A percentile compares a stretch with the other conserved stretches of the same genome.
These are phyloP conservation scores for Saccharomyces hybrid DNA, from an alignment of 1,139 yeast genomes.

Conservation along the genomic window DNA sequence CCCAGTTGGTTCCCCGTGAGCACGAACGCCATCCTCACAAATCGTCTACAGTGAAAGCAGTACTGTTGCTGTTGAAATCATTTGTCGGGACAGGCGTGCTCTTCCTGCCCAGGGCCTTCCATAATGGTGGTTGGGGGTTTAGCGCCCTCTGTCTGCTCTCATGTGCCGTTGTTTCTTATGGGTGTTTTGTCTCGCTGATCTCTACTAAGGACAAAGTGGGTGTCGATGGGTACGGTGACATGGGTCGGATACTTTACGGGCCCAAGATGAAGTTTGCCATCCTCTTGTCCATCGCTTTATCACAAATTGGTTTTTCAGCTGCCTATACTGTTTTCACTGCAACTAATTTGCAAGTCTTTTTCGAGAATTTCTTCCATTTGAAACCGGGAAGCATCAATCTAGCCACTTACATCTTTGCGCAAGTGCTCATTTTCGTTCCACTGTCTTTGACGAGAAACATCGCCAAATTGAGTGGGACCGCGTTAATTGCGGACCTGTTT, in stretches of 20 bases:
- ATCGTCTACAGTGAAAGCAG: slow-evolving; percentile 58
- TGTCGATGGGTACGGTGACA: slow-evolving; percentile 80
- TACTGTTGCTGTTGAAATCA: slow-evolving; percentile 70
- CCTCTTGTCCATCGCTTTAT: slow-evolving; percentile 66
- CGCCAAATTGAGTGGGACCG: slow-evolving; percentile 79
- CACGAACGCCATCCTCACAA: slow-evolving; percentile 31
- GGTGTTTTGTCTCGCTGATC: slow-evolving; percentile 76
- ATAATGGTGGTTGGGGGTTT: slow-evolving; percentile 82
- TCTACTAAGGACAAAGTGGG: slow-evolving; percentile 40
- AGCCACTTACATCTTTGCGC: slow-evolving; percentile 44
- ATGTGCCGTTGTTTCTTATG: slow-evolving; percentile 73
- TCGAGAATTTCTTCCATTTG: slow-evolving; percentile 31
- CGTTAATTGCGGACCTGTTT: slow-evolving; percentile 80
- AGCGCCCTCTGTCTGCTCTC: slow-evolving; percentile 53
- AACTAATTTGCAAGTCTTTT: slow-evolving; percentile 65
- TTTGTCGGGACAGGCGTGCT: slow-evolving; percentile 97
- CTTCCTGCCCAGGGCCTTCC: slow-evolving; percentile 83
- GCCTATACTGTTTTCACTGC: slow-evolving; percentile 93
- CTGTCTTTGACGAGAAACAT: slow-evolving; percentile 81
- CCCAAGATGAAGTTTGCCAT: slow-evolving; percentile 60
- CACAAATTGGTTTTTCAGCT: slow-evolving; percentile 94
- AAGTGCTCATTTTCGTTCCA: slow-evolving; percentile 68
- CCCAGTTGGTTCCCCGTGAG: slow-evolving; percentile 9
- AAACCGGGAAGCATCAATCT: slow-evolving; percentile 10
- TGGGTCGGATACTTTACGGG: slow-evolving; percentile 73